A percentile compares a stretch with the other conserved stretches of the same genome.
These are phyloP conservation scores for Pseudognaphalium luteoalbum DNA, from an alignment of 129 eudicot genomes.

Conservation along the genomic window DNA sequence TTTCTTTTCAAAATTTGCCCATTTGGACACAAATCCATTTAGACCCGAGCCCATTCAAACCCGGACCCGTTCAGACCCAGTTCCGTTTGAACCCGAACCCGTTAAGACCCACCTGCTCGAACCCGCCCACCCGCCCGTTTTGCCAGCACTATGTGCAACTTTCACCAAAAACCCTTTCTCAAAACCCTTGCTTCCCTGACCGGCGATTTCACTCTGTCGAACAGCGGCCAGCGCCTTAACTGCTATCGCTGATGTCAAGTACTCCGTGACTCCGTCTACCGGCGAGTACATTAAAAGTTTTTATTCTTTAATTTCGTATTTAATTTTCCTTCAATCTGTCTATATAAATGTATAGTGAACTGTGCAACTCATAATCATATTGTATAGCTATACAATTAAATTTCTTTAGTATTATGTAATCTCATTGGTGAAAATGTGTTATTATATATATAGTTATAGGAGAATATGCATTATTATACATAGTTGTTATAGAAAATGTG, in stretches of 20 bases:
- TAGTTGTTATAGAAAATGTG: not conserved
- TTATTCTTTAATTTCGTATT: not conserved
- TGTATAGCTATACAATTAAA: not conserved
- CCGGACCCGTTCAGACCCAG: no score
- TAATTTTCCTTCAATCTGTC: not conserved
- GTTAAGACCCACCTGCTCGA: no score
- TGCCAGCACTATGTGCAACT: not conserved
- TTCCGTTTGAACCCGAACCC: no score
- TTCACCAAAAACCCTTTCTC: not conserved
- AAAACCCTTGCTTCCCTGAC: slow-evolving; percentile 27
- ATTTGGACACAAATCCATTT: no score
- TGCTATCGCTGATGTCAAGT: not conserved
- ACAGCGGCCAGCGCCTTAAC: not conserved
- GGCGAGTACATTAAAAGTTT: not conserved
- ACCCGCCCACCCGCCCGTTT: no score
- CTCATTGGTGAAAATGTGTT: not conserved
- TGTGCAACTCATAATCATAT: not conserved
- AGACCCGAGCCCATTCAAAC: no score
- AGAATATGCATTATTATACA: not conserved
- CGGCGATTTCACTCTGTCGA: not conserved
- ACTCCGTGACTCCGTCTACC: not conserved
- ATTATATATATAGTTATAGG: no score
- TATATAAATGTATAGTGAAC: no score
- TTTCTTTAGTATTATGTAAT: not conserved
- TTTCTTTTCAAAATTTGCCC: no score